Evolutionary conservation across 495 filamentous ascomycete genomes (phyloP), one percentile per base, ranked within the genome.

Genomic region (Aspergillus panamensis): DNA sequence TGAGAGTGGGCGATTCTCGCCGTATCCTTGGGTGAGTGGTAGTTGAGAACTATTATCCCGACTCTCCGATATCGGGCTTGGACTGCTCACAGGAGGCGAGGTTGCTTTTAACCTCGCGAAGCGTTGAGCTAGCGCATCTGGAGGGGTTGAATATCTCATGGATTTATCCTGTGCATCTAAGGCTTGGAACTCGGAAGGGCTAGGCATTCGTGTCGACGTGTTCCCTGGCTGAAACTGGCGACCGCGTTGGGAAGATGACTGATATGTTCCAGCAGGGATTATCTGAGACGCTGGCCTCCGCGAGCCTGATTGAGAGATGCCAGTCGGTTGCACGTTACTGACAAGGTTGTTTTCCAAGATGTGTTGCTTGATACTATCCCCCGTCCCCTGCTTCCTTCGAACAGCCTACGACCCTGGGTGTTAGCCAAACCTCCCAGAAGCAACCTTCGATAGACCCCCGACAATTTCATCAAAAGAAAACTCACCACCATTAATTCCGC

Each of bases 371-470:
- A 79, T 73, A 12, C 67, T 61, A 48, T 75, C 73, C 72, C 74
- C 76, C 6, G 74, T 75, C 25, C 69, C 67, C 69, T 80, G 67
- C 76, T 82, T 68, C 67, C 69, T 68, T 72, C 78, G 66, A 66
- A 77, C 60, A 39, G 74, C 69, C 72, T 75, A 53, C 35, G 20
- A 21, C 25, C 16, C 30, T 20, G 37, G 10, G 30, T 25, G 48
- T 68, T 16, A 66, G 55, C 32, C 12, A 30, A 53, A 47, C 31
- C n/a, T 19, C 16, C 3, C 19, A 20, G 49, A 55, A 17, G 12
- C 1, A 6, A 25, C 1, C 2, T 1, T 9, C 7, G 16, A 21
- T 17, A 10, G 40, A n/a, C n/a, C 16, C 13, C 19, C 8, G 45
- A 9, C 17, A 6, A 16, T 25, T 32, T 64, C 71, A 13, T 10